phyloP scores from a whole-genome alignment of 148 eudicot species.

The Limonium bicolor region DNA sequence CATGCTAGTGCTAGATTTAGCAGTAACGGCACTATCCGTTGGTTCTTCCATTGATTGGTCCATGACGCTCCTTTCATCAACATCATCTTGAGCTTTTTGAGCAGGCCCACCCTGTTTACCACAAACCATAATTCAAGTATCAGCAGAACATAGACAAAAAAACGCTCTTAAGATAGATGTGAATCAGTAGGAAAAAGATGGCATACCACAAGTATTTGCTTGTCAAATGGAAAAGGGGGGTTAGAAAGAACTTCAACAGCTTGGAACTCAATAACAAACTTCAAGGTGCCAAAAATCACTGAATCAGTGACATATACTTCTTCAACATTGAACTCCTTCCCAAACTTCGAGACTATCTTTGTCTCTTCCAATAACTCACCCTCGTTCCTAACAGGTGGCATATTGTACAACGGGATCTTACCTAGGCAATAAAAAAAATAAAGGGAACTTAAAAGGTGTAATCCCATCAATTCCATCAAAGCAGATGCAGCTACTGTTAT shows the following conservation, averaged over 20 bases:
- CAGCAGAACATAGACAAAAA: too few relatives aligned
- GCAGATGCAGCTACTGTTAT: too few relatives aligned
- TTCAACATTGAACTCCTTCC: constrained; percentile 75
- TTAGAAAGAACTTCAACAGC: constrained; percentile 74
- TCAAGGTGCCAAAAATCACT: constrained; percentile 76
- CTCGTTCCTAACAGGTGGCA: constrained; percentile 76
- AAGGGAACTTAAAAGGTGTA: too few relatives aligned
- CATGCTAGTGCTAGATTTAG: constrained; percentile 25
- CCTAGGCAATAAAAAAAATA: constrained; percentile 56
- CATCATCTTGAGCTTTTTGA: constrained; percentile 10
- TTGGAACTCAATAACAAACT: constrained; percentile 54
- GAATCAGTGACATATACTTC: constrained; percentile 76
- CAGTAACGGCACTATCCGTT: constrained; percentile 16
- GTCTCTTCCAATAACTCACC: constrained; percentile 44
- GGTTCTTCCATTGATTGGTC: constrained; percentile 60
- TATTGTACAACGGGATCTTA: constrained; percentile 80
- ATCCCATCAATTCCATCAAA: too few relatives aligned
- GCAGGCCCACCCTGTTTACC: constrained; percentile 28
- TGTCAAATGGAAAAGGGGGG: constrained; percentile 56
- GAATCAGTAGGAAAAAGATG: background rate
- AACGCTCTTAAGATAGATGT: background rate
- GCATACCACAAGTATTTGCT: constrained; percentile 67
- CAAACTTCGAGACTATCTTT: constrained; percentile 65
- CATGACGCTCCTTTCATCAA: constrained; percentile 24
- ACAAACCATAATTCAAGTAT: background rate